phyloP scores from a whole-genome alignment of 768 basidiomycete species.

The Kwoniella bestiolae region DNA sequence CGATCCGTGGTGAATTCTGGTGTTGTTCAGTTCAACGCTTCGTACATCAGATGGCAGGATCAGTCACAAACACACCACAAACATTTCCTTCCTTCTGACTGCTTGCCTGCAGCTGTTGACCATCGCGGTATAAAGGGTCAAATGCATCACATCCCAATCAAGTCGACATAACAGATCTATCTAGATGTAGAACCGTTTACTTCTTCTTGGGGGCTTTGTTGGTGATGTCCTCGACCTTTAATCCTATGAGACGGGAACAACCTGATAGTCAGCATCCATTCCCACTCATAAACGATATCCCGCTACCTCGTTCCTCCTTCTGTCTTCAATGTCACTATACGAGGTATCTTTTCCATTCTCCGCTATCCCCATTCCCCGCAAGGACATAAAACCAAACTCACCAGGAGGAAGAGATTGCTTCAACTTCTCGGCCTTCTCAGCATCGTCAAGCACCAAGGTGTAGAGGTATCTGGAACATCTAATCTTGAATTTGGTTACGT shows the following conservation, averaged over 20 bases:
- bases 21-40: too few species aligned
- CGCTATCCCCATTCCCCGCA: background rate
- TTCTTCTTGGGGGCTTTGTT: slow-evolving; percentile 57
- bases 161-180: background rate
- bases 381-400: slow-evolving; percentile 59
- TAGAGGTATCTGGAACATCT: slow-evolving; percentile 84
- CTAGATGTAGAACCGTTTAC: slow-evolving; percentile 32
- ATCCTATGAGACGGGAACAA: slow-evolving; percentile 29
- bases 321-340: too few species aligned
- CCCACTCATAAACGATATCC: too few species aligned
- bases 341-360: background rate
- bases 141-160: slow-evolving; percentile 26
- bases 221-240: slow-evolving; percentile 54
- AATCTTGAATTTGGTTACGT: slow-evolving; percentile 93
- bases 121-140: slow-evolving; percentile 29
- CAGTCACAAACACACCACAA: too few species aligned
- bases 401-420: slow-evolving; percentile 93
- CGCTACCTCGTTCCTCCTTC: too few species aligned
- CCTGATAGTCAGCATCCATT: too few species aligned
- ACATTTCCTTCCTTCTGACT: too few species aligned
- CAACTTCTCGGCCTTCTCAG: slow-evolving; percentile 98
- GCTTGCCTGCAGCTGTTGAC: too few species aligned
- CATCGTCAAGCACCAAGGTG: slow-evolving; percentile 93
- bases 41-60: too few species aligned
- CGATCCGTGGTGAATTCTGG: too few species aligned